Evolutionary conservation across 345 rosid species (phyloP).

Genomic region (Draba incana): DNA sequence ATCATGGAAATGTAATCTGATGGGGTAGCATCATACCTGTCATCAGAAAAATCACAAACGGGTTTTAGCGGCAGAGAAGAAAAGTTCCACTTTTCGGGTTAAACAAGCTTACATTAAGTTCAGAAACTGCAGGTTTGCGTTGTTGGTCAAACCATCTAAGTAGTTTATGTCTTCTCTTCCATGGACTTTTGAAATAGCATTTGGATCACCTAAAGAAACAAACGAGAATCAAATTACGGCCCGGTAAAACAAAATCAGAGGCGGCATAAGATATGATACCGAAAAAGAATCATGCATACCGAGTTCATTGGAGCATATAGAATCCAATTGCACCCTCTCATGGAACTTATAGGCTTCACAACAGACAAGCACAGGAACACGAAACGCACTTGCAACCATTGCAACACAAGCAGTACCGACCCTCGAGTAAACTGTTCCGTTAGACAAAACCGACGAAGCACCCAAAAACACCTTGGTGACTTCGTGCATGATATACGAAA

Average conservation of each 20-base stretch:
- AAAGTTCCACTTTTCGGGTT: conserved; percentile 1
- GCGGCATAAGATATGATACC: background rate
- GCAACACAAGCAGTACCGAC: conserved; percentile 97
- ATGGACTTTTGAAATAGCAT: conserved; percentile 70
- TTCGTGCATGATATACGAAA: conserved; percentile 95
- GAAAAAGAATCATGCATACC: conserved; percentile 54
- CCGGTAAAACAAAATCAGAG: conserved; percentile 3
- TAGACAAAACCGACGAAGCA: conserved; percentile 92
- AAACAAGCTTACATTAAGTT: conserved; percentile 64
- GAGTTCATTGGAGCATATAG: conserved; percentile 92
- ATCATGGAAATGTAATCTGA: conserved; percentile 89
- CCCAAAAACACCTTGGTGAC: conserved; percentile 91
- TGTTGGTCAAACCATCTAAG: conserved; percentile 58
- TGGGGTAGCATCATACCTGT: conserved; percentile 93
- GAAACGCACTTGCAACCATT: conserved; percentile 90
- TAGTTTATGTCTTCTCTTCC: conserved; percentile 68
- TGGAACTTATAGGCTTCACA: conserved; percentile 98
- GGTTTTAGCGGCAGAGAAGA: conserved; percentile 31
- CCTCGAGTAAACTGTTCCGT: conserved; percentile 92
- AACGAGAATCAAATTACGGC: too few relatives aligned
- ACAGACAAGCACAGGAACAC: conserved; percentile 85
- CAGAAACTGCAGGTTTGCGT: conserved; percentile 74
- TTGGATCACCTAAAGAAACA: conserved; percentile 76
- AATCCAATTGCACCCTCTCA: conserved; percentile 94
- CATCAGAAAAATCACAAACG: conserved; percentile 25